phyloP scores from a whole-genome alignment of 2,329 filamentous ascomycete genomes.

The Phaeomoniella chlamydospora region DNA sequence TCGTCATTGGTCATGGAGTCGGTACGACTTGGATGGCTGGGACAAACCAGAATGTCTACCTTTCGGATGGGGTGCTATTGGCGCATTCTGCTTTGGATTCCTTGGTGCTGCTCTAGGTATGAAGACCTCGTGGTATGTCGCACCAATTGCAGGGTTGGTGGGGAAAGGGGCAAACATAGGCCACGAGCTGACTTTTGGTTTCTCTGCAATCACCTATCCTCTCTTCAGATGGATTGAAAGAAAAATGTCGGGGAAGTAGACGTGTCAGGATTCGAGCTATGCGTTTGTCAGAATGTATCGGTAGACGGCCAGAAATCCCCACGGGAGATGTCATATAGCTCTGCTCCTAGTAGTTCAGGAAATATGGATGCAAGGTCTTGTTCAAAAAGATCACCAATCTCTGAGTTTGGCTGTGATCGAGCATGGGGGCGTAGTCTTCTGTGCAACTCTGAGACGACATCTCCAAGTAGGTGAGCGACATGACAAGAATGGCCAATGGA shows the following conservation, averaged over 20 bases:
- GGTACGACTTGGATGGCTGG: conserved; percentile 20
- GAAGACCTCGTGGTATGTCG: conserved; percentile 20
- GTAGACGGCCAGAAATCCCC: conserved; percentile 16
- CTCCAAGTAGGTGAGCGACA: conserved; percentile 24
- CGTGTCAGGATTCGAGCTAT: conserved; percentile 2
- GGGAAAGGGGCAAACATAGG: conserved; percentile 20
- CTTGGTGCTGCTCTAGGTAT: conserved; percentile 19
- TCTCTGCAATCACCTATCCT: conserved; percentile 16
- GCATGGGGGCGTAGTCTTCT: conserved; percentile 19
- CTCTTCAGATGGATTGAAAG: conserved; percentile 17
- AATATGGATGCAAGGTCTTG: conserved; percentile 15
- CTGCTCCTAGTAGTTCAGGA: conserved; percentile 18
- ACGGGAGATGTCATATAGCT: conserved; percentile 12
- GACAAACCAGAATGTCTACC: conserved; percentile 13
- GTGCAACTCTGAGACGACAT: conserved; percentile 20
- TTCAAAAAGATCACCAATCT: conserved; percentile 6
- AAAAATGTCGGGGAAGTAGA: too few species aligned
- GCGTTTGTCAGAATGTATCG: too few species aligned
- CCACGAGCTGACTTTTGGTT: conserved; percentile 18
- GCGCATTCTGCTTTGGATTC: conserved; percentile 17
- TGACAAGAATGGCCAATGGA: conserved; percentile 27
- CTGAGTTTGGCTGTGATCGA: conserved; percentile 1
- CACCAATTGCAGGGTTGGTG: conserved; percentile 16
- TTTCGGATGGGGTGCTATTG: conserved; percentile 19
- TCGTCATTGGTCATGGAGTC: conserved; percentile 14